phyloP scores from a whole-genome alignment of 2,329 filamentous ascomycete genomes.

The Pseudogymnoascus sp. region DNA sequence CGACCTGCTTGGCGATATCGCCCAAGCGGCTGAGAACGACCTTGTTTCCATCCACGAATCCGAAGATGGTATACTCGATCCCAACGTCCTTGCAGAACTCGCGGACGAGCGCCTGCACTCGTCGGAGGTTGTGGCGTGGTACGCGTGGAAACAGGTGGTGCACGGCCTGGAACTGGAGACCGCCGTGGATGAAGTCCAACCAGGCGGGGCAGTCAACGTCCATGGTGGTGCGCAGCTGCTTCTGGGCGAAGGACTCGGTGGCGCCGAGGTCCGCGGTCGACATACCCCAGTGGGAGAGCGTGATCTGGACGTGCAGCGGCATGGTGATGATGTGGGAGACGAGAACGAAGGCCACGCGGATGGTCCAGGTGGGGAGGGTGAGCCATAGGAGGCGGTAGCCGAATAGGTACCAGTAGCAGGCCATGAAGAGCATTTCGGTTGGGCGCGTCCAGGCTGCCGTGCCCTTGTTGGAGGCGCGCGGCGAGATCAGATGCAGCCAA shows the following conservation, averaged over 20 bases:
- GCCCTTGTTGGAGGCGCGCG: constrained; percentile 44
- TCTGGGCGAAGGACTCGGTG: constrained; percentile 59
- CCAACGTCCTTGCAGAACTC: constrained; percentile 58
- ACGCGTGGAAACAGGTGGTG: constrained; percentile 64
- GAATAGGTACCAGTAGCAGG: constrained; percentile 60
- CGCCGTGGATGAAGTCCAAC: constrained; percentile 66
- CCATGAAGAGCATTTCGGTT: constrained; percentile 55
- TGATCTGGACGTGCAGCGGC: constrained; percentile 65
- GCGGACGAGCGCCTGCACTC: constrained; percentile 50
- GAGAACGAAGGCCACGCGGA: constrained; percentile 54
- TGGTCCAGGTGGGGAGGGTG: constrained; percentile 48
- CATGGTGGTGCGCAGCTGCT: constrained; percentile 65
- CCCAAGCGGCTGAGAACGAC: constrained; percentile 46
- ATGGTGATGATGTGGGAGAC: constrained; percentile 58
- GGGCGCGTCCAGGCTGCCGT: constrained; percentile 62
- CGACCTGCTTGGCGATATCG: constrained; percentile 54
- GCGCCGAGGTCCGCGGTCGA: constrained; percentile 56
- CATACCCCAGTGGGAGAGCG: constrained; percentile 66
- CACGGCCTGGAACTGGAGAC: constrained; percentile 64
- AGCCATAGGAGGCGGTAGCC: constrained; percentile 58
- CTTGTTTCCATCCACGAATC: constrained; percentile 56
- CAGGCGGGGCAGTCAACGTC: constrained; percentile 65
- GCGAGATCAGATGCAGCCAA: constrained; percentile 55
- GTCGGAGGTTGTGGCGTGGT: constrained; percentile 59
- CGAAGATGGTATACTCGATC: constrained; percentile 54